Evolutionary conservation across 2,329 filamentous ascomycete genomes (phyloP).

Genomic region (Fonsecaea erecta): DNA sequence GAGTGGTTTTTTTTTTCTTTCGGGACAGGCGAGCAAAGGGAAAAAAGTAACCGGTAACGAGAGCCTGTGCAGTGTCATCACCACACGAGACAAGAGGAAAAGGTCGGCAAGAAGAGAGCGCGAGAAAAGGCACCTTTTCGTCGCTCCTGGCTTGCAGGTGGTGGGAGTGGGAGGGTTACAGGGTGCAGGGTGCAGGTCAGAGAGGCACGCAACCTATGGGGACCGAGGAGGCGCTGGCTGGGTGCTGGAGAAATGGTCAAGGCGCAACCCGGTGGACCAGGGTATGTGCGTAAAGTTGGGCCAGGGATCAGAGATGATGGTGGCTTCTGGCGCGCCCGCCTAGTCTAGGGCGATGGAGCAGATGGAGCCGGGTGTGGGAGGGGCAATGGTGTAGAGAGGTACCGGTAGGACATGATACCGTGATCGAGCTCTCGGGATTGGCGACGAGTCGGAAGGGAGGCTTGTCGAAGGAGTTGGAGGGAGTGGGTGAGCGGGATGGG

Average conservation of each 20-base stretch:
- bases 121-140: conserved; percentile 16
- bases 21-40: conserved; percentile 5
- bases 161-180: conserved; percentile 29
- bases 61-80: conserved; percentile 29
- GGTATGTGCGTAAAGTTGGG: conserved; percentile 29
- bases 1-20: conserved; percentile 17
- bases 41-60: conserved; percentile 20
- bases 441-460: conserved; percentile 13
- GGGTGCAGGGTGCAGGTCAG: conserved; percentile 21
- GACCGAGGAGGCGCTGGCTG: conserved; percentile 25
- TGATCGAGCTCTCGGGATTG: conserved; percentile 12
- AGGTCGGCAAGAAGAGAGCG: conserved; percentile 24
- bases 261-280: conserved; percentile 26
- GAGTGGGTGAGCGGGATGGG: conserved; percentile 9
- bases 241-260: conserved; percentile 23
- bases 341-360: conserved; percentile 21
- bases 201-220: conserved; percentile 33
- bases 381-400: conserved; percentile 24
- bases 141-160: conserved; percentile 17
- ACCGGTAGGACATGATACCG: conserved; percentile 3
- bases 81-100: conserved; percentile 26
- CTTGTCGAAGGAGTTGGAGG: neutral
- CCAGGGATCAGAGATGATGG: conserved; percentile 27
- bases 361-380: conserved; percentile 24
- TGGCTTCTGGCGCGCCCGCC: conserved; percentile 20